Conservation (phyloP, 352 stramenopile species). For the Blastocystis sp. region DNA sequence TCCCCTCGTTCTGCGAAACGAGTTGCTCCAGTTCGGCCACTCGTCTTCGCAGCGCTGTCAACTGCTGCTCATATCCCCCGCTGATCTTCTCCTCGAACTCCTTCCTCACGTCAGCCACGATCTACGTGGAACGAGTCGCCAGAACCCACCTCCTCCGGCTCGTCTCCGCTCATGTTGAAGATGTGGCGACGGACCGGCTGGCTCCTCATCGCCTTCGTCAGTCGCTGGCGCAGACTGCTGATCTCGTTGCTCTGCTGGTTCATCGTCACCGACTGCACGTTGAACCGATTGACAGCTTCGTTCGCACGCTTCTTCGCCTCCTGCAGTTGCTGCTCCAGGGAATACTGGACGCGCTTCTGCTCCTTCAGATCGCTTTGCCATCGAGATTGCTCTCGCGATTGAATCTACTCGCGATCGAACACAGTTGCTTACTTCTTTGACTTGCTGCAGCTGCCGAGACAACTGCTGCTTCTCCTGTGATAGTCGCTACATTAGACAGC, state of each 20-base stretch:
- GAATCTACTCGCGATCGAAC: background rate
- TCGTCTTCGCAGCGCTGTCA: background rate
- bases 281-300: conserved; percentile 36
- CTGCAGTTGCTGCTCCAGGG: background rate
- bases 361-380: background rate
- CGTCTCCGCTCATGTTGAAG: background rate
- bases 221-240: background rate
- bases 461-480: conserved; percentile 20
- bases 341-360: background rate
- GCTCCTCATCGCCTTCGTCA: background rate
- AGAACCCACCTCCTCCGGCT: background rate
- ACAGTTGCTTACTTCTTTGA: background rate
- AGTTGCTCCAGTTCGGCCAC: conserved; percentile 10
- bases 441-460: background rate
- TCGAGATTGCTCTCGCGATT: background rate
- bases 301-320: background rate
- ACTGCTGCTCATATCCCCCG: background rate
- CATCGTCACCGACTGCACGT: conserved; percentile 27
- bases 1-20: background rate
- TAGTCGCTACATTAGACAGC: background rate
- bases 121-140: background rate
- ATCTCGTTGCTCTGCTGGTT: conserved; percentile 57
- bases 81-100: background rate
- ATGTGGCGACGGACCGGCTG: background rate
- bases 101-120: background rate